Evolutionary conservation across 2,329 filamentous ascomycete genomes (phyloP), one percentile per base, ranked within the genome.

Genomic region (Thermothelomyces thermophilus): DNA sequence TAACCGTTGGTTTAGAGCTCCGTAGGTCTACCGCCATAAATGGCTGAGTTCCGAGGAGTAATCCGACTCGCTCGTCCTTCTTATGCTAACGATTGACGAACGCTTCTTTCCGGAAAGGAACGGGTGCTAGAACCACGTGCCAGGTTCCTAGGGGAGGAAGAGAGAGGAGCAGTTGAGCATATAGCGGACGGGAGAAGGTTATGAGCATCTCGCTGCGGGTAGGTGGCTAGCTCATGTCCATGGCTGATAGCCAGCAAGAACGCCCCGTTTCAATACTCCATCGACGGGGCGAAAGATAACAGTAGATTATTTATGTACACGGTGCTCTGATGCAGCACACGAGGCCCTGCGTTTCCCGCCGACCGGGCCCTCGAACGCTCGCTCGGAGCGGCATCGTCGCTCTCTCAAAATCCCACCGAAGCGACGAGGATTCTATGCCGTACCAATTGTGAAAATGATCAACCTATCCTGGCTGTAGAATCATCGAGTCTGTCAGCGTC

Each of bases 301-400:
- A 30, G 36, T 7, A 50, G 31, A 53, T 48, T 56, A 54, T 56
- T 48, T 56, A 54, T 56, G 46, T 56, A 56, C 54, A 56, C 33
- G 40, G 52, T 48, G 43, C 44, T 48, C 39, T 17, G 19, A 19
- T 33, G 36, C 28, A 45, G 41, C 47, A 41, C 41, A 50, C 34
- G 40, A 13, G 33, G 39, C 39, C n/a, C 9, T 8, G 8, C 41
- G 14, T 30, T 26, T 9, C n/a, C 19, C 24, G 24, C 40, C 17
- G 24, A 10, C 28, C 35, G 17, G 24, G 34, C 5, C 33, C 11
- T 14, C 14, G 19, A 33, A 19, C 26, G 28, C 7, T 22, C 3
- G 42, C 36, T 19, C 36, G 28, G 30, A 20, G 28, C 39, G 9
- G 24, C 17, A 20, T 31, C 41, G 16, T 39, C n/a, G 16, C 17